These are phyloP conservation scores for Apiospora malaysiana DNA, from an alignment of 2,329 filamentous ascomycete species.

Conservation along the genomic window DNA sequence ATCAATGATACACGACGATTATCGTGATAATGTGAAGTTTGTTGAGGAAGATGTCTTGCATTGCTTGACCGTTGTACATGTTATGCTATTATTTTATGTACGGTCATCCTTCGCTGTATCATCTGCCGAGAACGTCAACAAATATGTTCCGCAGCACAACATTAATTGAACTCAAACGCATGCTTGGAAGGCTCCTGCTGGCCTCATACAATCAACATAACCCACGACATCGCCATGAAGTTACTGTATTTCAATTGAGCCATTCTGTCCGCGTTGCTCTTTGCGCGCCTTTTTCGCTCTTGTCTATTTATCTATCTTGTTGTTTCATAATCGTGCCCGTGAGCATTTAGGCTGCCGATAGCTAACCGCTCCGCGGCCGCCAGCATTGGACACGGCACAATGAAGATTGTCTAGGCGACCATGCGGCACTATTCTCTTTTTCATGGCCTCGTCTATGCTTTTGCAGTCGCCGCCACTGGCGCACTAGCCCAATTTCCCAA, in stretches of 20 bases:
- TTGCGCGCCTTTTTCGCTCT: not conserved
- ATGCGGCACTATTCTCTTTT: not conserved
- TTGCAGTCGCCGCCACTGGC: slow-evolving; percentile 49
- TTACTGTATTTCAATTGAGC: not conserved
- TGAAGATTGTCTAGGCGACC: not conserved
- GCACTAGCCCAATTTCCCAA: slow-evolving; percentile 36
- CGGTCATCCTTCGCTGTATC: not conserved
- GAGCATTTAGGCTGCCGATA: not conserved
- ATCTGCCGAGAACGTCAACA: slow-evolving; percentile 8
- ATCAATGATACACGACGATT: not conserved
- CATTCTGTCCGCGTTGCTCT: not conserved
- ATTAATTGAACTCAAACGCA: not conserved
- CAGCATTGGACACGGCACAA: not conserved
- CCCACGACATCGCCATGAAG: not conserved
- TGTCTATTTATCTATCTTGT: not conserved
- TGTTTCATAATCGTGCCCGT: not conserved
- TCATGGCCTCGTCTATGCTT: not conserved
- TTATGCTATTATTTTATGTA: not conserved
- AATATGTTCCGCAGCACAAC: slow-evolving; percentile 1
- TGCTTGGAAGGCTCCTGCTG: not conserved
- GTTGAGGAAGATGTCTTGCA: slow-evolving; percentile 6
- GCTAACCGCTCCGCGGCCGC: not conserved
- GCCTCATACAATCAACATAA: not conserved
- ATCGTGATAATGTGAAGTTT: not conserved
- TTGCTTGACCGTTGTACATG: not conserved